Evolutionary conservation across 2,329 filamentous ascomycete species (phyloP), one percentile per base, ranked within the genome.

Genomic region (Cercospora sojina): DNA sequence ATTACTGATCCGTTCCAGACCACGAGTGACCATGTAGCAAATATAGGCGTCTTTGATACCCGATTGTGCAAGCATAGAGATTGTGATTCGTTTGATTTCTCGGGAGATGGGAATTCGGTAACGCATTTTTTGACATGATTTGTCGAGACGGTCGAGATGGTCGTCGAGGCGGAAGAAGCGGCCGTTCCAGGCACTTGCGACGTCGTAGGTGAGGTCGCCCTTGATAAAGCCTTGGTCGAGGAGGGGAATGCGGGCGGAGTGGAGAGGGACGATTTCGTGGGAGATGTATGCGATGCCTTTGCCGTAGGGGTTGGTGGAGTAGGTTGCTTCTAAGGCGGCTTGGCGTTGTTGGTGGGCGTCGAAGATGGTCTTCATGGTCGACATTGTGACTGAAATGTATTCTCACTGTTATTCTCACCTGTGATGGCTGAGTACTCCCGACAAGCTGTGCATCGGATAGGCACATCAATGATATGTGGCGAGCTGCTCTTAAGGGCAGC

Each of bases 151-250:
- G 20, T 73, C 70, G 1, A 85, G 69, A 67, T 85, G 83, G 63
- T 85, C 82, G 51, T 84, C 81, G 0, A 85, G 79, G 0, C 83
- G 83, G 75, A 85, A 85, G 71, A 83, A 83, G 1, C 80, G 81
- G 0, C 83, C 82, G 57, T 84, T 81, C 83, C 83, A 85, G 27
- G 84, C 81, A 0, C 82, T 73, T 0, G 83, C 82, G 0, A 85
- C 83, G 58, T 85, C 83, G 71, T 85, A 85, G 1, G 83, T 85
- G 1, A 85, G 71, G 55, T 85, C 83, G 73, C 82, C 80, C 71
- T 82, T 83, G 70, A 85, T 72, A 72, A 85, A 85, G 18, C 83
- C 83, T 73, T 85, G 80, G 67, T 85, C 83, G 0, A 83, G 70
- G 0, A 85, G 72, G 1, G 83, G 83, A 18, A 85, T 83, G n/a